Conservation (phyloP, 371 early-diverging fungal species). For the Funneliformis caledonium region DNA sequence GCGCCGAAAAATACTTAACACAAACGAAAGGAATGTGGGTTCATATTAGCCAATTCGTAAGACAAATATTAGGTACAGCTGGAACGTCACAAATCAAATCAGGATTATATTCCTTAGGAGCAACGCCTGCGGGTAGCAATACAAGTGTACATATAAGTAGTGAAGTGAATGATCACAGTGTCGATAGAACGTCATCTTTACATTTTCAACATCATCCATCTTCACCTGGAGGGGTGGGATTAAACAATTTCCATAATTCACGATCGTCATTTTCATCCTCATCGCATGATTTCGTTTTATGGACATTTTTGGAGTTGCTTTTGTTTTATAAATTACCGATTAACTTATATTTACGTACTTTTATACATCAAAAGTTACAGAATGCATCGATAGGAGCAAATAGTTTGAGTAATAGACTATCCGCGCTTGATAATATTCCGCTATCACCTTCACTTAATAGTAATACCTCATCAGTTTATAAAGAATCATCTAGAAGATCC, state of each 20-base stretch:
- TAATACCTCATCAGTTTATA: background rate
- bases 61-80: conserved; percentile 7
- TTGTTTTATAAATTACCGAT: conserved; percentile 31
- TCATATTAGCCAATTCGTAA: conserved; percentile 33
- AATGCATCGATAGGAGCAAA: background rate
- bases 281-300: conserved; percentile 25
- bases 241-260: background rate
- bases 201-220: background rate
- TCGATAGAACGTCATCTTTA: background rate
- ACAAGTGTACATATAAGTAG: background rate
- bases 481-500: background rate
- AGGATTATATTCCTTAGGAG: conserved; percentile 3
- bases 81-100: background rate
- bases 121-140: conserved; percentile 2
- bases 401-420: background rate
- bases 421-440: background rate
- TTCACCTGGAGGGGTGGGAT: background rate
- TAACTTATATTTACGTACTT: conserved; percentile 36
- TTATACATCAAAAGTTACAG: conserved; percentile 38
- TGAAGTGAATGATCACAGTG: background rate
- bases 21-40: conserved; percentile 36
- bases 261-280: background rate
- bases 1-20: conserved; percentile 39
- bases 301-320: conserved; percentile 36
- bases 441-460: background rate